phyloP scores from a whole-genome alignment of 257 asterid species.

The Verbena officinalis region DNA sequence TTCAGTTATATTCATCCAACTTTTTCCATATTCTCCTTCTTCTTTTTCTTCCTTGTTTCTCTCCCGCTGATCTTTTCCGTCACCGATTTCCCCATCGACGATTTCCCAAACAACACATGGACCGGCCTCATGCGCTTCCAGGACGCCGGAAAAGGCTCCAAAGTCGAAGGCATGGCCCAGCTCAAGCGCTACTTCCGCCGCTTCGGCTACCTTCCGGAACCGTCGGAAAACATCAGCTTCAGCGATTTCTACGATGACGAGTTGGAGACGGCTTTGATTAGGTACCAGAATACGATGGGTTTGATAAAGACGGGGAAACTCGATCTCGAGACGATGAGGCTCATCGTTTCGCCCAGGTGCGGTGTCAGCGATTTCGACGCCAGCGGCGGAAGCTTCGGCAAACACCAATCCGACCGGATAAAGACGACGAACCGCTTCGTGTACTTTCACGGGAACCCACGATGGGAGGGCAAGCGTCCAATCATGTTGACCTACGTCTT shows the following conservation, averaged over 20 bases:
- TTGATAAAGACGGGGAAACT: conserved; percentile 55
- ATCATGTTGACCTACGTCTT: conserved; percentile 68
- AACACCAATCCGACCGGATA: background rate
- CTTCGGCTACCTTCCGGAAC: conserved; percentile 60
- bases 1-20: conserved; percentile 41
- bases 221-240: conserved; percentile 36
- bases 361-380: conserved; percentile 52
- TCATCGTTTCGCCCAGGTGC: conserved; percentile 69
- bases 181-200: conserved; percentile 78
- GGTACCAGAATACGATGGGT: conserved; percentile 64
- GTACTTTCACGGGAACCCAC: conserved; percentile 59
- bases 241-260: conserved; percentile 66
- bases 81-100: conserved; percentile 34
- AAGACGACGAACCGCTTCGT: conserved; percentile 50
- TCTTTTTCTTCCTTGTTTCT: conserved; percentile 31
- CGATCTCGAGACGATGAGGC: conserved; percentile 53
- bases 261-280: conserved; percentile 52
- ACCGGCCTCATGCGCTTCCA: conserved; percentile 52
- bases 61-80: conserved; percentile 51
- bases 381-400: background rate
- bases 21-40: conserved; percentile 7
- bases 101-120: conserved; percentile 52
- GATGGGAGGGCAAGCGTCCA: conserved; percentile 59
- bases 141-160: conserved; percentile 71
- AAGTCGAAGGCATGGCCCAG: conserved; percentile 66